These are phyloP conservation scores for Coniella vitis DNA, from an alignment of 2,329 filamentous ascomycete species.

Conservation along the genomic window DNA sequence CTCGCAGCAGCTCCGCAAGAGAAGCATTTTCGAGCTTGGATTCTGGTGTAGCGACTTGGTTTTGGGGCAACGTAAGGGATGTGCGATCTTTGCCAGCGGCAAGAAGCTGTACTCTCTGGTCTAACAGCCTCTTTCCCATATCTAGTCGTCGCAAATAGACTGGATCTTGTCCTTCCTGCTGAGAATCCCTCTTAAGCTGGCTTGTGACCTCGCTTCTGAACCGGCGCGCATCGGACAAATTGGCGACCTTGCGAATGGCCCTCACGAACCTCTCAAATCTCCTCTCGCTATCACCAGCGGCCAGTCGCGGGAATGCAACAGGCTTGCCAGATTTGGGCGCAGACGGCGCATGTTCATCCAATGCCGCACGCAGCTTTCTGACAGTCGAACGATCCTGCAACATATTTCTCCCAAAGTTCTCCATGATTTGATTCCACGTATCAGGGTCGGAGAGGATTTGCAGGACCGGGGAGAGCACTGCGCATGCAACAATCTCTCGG, in stretches of 20 bases:
- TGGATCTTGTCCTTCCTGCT: conserved; percentile 71
- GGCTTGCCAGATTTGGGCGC: conserved; percentile 58
- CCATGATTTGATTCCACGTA: conserved; percentile 95
- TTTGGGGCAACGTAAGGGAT: conserved; percentile 21
- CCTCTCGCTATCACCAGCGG: conserved; percentile 76
- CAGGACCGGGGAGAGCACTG: conserved; percentile 77
- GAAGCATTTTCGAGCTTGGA: conserved; percentile 68
- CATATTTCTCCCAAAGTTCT: conserved; percentile 77
- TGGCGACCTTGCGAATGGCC: conserved; percentile 79
- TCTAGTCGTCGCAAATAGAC: conserved; percentile 85
- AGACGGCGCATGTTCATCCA: conserved; percentile 91
- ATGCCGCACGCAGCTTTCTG: conserved; percentile 78
- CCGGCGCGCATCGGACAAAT: conserved; percentile 83
- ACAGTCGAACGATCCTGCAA: conserved; percentile 95
- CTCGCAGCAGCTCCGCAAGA: conserved; percentile 78
- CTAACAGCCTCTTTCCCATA: conserved; percentile 82
- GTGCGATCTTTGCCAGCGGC: conserved; percentile 57
- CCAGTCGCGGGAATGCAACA: conserved; percentile 71
- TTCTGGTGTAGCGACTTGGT: conserved; percentile 28
- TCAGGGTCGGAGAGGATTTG: conserved; percentile 82
- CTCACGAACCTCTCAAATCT: conserved; percentile 93
- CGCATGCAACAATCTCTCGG: conserved; percentile 86
- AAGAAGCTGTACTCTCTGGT: conserved; percentile 80
- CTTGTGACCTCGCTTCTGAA: conserved; percentile 90
- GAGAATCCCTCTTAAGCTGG: conserved; percentile 79